Evolutionary conservation across 2,329 filamentous ascomycete genomes (phyloP), one percentile per base, ranked within the genome.

Genomic region (Fonsecaea erecta): DNA sequence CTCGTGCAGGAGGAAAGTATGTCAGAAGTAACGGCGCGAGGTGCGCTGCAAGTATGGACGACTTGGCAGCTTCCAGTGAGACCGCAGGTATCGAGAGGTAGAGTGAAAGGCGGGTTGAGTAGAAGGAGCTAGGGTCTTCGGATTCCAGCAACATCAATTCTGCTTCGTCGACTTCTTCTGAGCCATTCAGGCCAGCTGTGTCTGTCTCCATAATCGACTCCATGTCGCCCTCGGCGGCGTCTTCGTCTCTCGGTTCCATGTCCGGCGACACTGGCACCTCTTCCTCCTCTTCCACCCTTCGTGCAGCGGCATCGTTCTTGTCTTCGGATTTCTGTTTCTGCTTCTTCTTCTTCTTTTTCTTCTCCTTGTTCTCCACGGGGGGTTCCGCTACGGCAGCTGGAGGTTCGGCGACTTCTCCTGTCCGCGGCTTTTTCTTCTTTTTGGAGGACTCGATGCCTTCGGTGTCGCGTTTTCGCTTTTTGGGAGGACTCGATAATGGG

Each of bases 1-100:
- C 86, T 57, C 82, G 79, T 40, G 87, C 78, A 0, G 86, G 85
- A 6, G 85, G 79, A 72, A 85, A 86, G 76, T 88, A 89, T 21
- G 84, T 86, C 48, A 89, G 80, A n/a, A 89, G 81, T 8, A 88
- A 77, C 4, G 86, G 86, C 7, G 86, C 86, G 59, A 89, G 79
- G 74, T 88, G 83, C 71, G 86, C 84, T 48, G 86, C 85, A 72
- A 86, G 83, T 52, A 88, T 76, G 16, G 85, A 85, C 70, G 85
- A 81, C 60, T 86, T 77, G 9, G 85, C 83, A 70, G 83, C 80
- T 24, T 79, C 77, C 60, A 81, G 79, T 32, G 79, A 81, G 63
- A 86, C 82, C 24, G 86, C 85, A 43, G 86, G 83, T 61, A 88
- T 79, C 4, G 85, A 81, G 64, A 89, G 79, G 74, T 87, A 88